Evolutionary conservation across 306 rosid genomes (phyloP), one percentile per base, ranked within the genome.

Genomic region (Corylus heterophylla): DNA sequence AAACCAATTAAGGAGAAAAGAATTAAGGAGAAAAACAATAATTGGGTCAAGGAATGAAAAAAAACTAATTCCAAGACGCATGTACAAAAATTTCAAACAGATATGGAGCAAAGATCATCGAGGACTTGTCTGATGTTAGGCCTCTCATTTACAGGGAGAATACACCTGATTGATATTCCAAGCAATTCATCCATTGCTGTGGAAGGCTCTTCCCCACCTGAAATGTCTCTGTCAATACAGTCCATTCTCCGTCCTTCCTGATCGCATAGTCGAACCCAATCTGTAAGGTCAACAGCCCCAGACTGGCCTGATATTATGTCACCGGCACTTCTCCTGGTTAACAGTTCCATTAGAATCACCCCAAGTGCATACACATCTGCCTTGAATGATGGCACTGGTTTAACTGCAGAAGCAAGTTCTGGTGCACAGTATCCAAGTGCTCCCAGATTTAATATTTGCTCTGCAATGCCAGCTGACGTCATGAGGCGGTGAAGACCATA

Each of bases 61-160:
- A 85, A 88, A 90, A 79, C 89, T 88, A 91, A 88, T 91, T 87
- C 91, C 94, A 72, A 87, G 94, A 93, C 90, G 66, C 91, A 89
- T 88, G 84, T 90, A 93, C 94, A 91, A 89, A 89, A 85, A 72
- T 51, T 76, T 92, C 95, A 95, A 86, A 79, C 83, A 25, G 90
- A 86, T 83, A 92, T 76, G 45, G 97, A 88, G 89, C 89, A 89
- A 73, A 95, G 91, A 83, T 90, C 91, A 72, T 92, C 98, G 39
- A 89, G 86, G 80, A 95, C 93, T 86, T 90, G 98, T 91, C 98
- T 92, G 93, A 95, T 90, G 93, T 92, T 91, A 86, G 98, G 98
- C 95, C 98, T 95, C 85, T 95, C 98, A 91, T 92, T 85, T 91
- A 92, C 98, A 80, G 98, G 94, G 80, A 86, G 98, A 86, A 95